Conservation (phyloP, 2,329 filamentous ascomycete species). For the Scedosporium dehoogii region DNA sequence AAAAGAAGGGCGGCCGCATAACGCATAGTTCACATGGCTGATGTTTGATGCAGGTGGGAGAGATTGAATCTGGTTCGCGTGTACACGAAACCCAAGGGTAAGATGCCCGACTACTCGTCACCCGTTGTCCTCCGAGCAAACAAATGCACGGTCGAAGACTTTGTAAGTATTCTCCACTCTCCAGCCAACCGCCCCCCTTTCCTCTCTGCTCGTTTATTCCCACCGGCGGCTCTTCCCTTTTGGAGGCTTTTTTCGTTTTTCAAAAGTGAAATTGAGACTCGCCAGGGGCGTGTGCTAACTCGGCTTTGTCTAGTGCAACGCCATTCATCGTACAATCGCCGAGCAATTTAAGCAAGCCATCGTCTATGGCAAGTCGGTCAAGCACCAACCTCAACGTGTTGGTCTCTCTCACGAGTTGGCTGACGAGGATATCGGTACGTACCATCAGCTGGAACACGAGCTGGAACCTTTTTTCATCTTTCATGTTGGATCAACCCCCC, state of each 20-base stretch:
- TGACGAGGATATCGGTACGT: slow-evolving; percentile 93
- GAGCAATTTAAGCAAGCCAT: slow-evolving; percentile 94
- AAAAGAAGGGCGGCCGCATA: neutral
- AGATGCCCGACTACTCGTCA: slow-evolving; percentile 79
- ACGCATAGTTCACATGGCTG: slow-evolving; percentile 3
- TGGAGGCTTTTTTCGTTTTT: neutral
- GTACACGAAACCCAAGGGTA: slow-evolving; percentile 97
- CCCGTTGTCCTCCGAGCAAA: slow-evolving; percentile 81
- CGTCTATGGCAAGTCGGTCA: slow-evolving; percentile 95
- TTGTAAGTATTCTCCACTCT: slow-evolving; percentile 52
- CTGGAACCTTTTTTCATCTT: neutral
- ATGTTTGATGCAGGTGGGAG: slow-evolving; percentile 58
- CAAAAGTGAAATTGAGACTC: neutral
- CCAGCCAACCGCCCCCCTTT: no score
- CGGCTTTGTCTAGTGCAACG: slow-evolving; percentile 61
- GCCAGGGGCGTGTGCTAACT: neutral
- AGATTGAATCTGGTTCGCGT: slow-evolving; percentile 85
- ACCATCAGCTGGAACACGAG: slow-evolving; percentile 5
- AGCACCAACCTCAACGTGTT: slow-evolving; percentile 95
- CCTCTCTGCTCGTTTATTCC: neutral
- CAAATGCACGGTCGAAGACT: slow-evolving; percentile 89
- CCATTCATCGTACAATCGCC: slow-evolving; percentile 91
- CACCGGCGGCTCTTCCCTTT: neutral
- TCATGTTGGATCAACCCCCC: neutral
- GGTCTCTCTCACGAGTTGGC: slow-evolving; percentile 83